Evolutionary conservation across 352 stramenopile species (phyloP), one percentile per base, ranked within the genome.

Genomic region (Phytophthora agathidicida): DNA sequence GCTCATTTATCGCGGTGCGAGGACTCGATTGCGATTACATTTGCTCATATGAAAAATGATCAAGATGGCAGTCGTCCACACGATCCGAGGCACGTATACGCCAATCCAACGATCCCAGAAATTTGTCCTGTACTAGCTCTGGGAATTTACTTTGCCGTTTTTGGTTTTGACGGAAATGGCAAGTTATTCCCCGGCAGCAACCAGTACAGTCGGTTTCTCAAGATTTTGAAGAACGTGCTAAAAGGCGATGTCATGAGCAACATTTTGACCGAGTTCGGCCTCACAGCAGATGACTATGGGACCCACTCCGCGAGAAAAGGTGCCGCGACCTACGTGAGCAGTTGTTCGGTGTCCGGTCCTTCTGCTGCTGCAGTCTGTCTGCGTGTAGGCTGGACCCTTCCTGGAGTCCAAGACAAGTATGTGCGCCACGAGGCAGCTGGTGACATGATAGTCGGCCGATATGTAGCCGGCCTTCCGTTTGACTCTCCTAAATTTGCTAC

Each of bases 231-330:
- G 7, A 23, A 6, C 33, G 7, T 42, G n/a, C 19, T 26, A 9
- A 42, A n/a, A n/a, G n/a, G n/a, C n/a, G n/a, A n/a, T n/a, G n/a
- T n/a, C n/a, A n/a, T n/a, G n/a, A n/a, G n/a, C n/a, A n/a, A n/a
- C n/a, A n/a, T n/a, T 22, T 39, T 39, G 33, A 23, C 33, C 14
- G 33, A 13, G 13, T 39, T 13, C 22, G 33, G n/a, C 11, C 14
- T 39, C 7, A 22, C 8, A 23, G 4, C 35, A n/a, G n/a, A 5
- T 19, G 53, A 67, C 20, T 56, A 62, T 49, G 59, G 49, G 0
- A 54, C 59, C 13, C 60, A 74, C 33, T 74, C 59, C 5, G 28
- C 31, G 7, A 23, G 48, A 5, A 65, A 74, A 41, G 44, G 60
- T 14, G 19, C 65, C 2, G 37, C 55, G 1, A 74, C 52, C 67